Conservation (phyloP, 2,329 filamentous ascomycete species). For the Xylariaceae sp. region DNA sequence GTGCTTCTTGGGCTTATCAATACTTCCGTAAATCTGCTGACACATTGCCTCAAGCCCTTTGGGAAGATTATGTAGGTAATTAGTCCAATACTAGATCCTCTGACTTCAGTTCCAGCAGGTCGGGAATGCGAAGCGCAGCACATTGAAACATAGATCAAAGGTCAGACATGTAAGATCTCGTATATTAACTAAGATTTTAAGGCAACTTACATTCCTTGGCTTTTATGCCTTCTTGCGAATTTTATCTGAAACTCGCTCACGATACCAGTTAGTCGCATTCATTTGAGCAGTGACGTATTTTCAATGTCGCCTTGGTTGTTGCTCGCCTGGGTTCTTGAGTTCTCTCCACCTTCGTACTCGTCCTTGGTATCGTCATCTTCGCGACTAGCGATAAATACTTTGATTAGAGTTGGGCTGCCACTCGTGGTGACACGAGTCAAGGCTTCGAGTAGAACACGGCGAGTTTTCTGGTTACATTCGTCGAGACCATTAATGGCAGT, state of each 20-base stretch:
- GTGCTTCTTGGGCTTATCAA: neutral
- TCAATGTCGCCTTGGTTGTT: conserved; percentile 17
- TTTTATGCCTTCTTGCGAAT: conserved; percentile 8
- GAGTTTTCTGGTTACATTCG: conserved; percentile 1
- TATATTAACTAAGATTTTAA: neutral
- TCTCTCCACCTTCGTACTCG: conserved; percentile 1
- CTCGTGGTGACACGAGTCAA: neutral
- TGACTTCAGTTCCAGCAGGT: conserved; percentile 9
- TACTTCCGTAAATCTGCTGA: conserved; percentile 4
- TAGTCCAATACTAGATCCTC: neutral
- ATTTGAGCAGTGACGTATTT: conserved; percentile 8
- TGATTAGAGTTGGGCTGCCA: neutral
- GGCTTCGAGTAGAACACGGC: conserved; percentile 4
- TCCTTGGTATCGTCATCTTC: conserved; percentile 16
- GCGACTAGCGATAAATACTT: conserved; percentile 14
- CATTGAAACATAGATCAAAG: conserved; percentile 10
- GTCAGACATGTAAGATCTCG: neutral
- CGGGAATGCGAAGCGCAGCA: conserved; percentile 8
- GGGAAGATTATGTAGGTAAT: conserved; percentile 12
- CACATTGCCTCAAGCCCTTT: conserved; percentile 8
- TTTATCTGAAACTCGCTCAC: neutral
- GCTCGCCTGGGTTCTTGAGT: neutral
- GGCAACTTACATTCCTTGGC: conserved; percentile 14
- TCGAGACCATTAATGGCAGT: conserved; percentile 14
- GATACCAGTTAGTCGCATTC: conserved; percentile 1